Evolutionary conservation across 768 basidiomycete genomes (phyloP).

Genomic region (Pisolithus orientalis): DNA sequence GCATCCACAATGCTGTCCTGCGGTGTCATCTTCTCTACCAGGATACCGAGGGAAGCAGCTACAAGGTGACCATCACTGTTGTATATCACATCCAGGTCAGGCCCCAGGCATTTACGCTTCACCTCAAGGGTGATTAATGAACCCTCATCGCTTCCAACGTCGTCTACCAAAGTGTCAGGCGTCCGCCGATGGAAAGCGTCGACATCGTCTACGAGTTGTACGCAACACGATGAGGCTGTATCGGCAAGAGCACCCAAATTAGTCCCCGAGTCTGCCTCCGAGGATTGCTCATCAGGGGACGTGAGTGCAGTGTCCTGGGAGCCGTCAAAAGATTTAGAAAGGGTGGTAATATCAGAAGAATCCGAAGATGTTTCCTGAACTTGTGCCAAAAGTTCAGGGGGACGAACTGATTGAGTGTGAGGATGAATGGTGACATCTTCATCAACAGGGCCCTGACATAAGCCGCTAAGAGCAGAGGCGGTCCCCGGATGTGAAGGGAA

Average conservation of each 20-base stretch:
- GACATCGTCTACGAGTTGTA: conserved; percentile 39
- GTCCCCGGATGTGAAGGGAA: conserved; percentile 37
- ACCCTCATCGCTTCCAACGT: conserved; percentile 46
- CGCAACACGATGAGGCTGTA: conserved; percentile 28
- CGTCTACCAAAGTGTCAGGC: conserved; percentile 41
- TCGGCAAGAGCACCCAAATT: conserved; percentile 18
- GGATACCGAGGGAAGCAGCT: conserved; percentile 80
- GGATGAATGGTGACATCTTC: conserved; percentile 61
- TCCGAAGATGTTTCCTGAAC: conserved; percentile 45
- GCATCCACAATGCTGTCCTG: conserved; percentile 88
- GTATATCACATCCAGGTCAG: conserved; percentile 89
- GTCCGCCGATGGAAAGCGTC: conserved; percentile 40
- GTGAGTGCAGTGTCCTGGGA: conserved; percentile 48
- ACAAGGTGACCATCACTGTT: conserved; percentile 87
- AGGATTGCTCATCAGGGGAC: conserved; percentile 40
- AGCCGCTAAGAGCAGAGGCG: conserved; percentile 31
- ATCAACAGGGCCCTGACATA: conserved; percentile 35
- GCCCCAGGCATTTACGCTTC: conserved; percentile 38
- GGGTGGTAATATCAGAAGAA: conserved; percentile 35
- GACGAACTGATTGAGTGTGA: conserved; percentile 28
- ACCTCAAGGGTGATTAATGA: conserved; percentile 39
- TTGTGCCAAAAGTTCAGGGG: conserved; percentile 7
- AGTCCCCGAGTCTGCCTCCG: conserved; percentile 24
- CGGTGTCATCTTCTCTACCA: conserved; percentile 97
- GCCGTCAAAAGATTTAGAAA: conserved; percentile 38